phyloP scores from a whole-genome alignment of 2,329 filamentous ascomycete species.

The Mycosphaerelloides madeirae region DNA sequence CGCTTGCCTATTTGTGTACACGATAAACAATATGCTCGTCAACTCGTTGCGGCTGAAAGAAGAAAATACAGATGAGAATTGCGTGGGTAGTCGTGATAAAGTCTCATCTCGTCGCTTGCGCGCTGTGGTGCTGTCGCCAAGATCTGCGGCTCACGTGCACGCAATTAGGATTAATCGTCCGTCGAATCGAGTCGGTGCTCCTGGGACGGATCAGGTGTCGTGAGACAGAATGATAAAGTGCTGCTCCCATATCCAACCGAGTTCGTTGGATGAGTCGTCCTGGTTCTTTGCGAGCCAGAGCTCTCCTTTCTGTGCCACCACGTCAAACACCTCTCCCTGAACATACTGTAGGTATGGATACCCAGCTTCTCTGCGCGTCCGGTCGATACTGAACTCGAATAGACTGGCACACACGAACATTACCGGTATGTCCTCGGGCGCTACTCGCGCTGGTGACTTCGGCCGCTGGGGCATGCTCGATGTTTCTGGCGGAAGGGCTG shows the following conservation, averaged over 20 bases:
- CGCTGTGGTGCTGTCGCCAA: no score
- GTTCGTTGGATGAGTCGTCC: constrained; percentile 71
- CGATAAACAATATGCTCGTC: not conserved
- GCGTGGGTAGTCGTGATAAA: no score
- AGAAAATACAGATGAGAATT: no score
- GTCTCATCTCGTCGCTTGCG: no score
- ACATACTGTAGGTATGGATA: constrained; percentile 96
- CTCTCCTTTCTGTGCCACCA: constrained; percentile 94
- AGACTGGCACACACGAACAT: constrained; percentile 89
- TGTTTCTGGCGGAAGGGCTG: constrained; percentile 29
- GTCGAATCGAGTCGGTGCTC: no score
- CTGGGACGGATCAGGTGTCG: constrained; percentile 10
- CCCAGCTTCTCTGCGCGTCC: constrained; percentile 83
- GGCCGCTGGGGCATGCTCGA: constrained; percentile 5
- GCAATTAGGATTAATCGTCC: no score
- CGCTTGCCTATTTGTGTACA: constrained; percentile 1
- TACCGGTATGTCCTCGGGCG: constrained; percentile 43
- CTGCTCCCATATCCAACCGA: constrained; percentile 99
- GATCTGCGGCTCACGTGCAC: no score
- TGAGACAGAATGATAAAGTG: constrained; percentile 60
- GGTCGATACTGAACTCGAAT: constrained; percentile 96
- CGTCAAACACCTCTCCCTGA: constrained; percentile 68
- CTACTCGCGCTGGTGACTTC: constrained; percentile 12
- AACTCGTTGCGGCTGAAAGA: no score
- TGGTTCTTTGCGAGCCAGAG: constrained; percentile 97